Evolutionary conservation across 768 basidiomycete species (phyloP).

Genomic region (Russula foetens): DNA sequence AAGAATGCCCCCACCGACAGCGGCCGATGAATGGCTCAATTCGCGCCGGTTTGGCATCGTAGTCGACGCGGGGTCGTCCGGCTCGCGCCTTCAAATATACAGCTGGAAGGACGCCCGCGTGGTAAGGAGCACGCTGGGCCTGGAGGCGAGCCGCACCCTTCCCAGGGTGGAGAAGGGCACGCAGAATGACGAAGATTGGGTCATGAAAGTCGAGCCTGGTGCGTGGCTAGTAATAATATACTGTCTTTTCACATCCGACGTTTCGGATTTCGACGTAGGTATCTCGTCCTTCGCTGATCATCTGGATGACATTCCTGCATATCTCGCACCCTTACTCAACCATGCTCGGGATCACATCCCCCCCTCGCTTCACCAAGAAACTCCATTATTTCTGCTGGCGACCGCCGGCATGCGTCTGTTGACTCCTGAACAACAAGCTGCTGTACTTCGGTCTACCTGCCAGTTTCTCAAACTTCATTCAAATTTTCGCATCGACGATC

Average conservation of each 20-base stretch:
- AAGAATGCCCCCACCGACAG: slow-evolving; percentile 67
- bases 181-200: slow-evolving; percentile 72
- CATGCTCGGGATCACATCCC: slow-evolving; percentile 83
- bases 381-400: slow-evolving; percentile 89
- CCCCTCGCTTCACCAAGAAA: slow-evolving; percentile 73
- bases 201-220: slow-evolving; percentile 92
- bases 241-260: neutral
- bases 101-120: slow-evolving; percentile 84
- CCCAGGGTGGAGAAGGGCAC: slow-evolving; percentile 93
- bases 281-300: slow-evolving; percentile 73
- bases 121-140: slow-evolving; percentile 44
- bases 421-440: slow-evolving; percentile 53
- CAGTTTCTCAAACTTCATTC: slow-evolving; percentile 66
- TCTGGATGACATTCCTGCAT: slow-evolving; percentile 59
- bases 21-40: slow-evolving; percentile 64
- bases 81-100: slow-evolving; percentile 93
- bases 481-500: slow-evolving; percentile 64
- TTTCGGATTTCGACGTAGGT: slow-evolving; percentile 41
- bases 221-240: slow-evolving; percentile 26
- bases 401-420: slow-evolving; percentile 97
- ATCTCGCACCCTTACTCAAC: slow-evolving; percentile 74
- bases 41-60: slow-evolving; percentile 87
- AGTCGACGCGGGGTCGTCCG: slow-evolving; percentile 97
- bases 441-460: slow-evolving; percentile 72
- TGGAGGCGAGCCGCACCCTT: slow-evolving; percentile 44